phyloP scores from a whole-genome alignment of 768 basidiomycete genomes.

The Clavulina sp. region DNA sequence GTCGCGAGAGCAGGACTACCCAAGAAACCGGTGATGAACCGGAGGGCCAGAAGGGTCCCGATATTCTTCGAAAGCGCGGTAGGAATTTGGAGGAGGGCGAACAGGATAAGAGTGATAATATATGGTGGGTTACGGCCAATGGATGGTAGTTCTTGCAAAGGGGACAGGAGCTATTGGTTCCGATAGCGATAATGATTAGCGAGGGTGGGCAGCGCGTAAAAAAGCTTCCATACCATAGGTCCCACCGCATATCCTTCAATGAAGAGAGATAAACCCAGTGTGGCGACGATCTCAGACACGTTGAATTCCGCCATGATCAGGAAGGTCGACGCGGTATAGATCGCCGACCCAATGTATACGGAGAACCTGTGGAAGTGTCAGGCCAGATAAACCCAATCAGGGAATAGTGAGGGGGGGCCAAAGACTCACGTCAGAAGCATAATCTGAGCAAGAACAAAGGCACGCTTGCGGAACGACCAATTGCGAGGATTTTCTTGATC shows the following conservation, averaged over 20 bases:
- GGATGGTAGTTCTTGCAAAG: constrained; percentile 19
- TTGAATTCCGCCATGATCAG: constrained; percentile 5
- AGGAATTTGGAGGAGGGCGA: constrained; percentile 13
- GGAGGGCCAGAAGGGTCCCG: constrained; percentile 18
- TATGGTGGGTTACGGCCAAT: constrained; percentile 22
- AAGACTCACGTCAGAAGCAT: background rate
- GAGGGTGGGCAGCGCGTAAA: background rate
- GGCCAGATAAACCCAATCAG: too few species aligned
- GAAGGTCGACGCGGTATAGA: constrained; percentile 10
- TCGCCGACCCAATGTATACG: constrained; percentile 11
- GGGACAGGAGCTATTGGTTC: constrained; percentile 11
- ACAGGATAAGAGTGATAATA: constrained; percentile 19
- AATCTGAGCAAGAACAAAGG: background rate
- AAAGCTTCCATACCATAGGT: constrained; percentile 13
- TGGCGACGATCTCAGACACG: constrained; percentile 2
- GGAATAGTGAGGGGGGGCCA: too few species aligned
- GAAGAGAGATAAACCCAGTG: constrained; percentile 20
- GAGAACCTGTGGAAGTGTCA: too few species aligned
- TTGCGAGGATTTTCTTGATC: constrained; percentile 9
- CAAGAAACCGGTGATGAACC: constrained; percentile 21
- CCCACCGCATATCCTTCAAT: constrained; percentile 22
- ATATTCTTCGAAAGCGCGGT: constrained; percentile 17
- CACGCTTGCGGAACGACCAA: background rate
- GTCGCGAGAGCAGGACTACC: constrained; percentile 22
- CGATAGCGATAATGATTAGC: background rate